phyloP scores from a whole-genome alignment of 257 asterid species.

The Nicotiana noctiflora region DNA sequence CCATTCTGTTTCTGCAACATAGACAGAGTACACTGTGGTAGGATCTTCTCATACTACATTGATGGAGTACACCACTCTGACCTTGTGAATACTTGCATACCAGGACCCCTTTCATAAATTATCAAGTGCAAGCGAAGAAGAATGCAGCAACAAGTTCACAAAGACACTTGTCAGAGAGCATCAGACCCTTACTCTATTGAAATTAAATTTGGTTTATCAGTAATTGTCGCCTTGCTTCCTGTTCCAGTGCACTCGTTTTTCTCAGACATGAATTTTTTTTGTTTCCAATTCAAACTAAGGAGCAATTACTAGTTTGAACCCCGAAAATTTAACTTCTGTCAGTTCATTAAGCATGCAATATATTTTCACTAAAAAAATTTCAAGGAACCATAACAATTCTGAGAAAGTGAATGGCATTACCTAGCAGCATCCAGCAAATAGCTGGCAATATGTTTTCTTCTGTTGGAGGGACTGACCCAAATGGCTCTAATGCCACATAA shows the following conservation, averaged over 20 bases:
- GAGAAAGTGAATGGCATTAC: constrained; percentile 27
- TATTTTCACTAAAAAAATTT: background rate
- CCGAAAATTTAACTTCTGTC: background rate
- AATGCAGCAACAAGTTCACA: background rate
- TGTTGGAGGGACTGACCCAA: constrained; percentile 73
- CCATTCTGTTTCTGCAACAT: background rate
- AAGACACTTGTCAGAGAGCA: too few relatives aligned
- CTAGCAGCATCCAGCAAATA: constrained; percentile 68
- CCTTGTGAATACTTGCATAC: background rate
- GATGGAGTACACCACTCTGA: background rate
- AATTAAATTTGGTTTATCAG: too few relatives aligned
- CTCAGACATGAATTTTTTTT: too few relatives aligned
- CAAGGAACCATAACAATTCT: background rate
- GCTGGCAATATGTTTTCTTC: constrained; percentile 73
- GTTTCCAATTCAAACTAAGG: background rate
- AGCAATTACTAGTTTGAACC: constrained; percentile 1
- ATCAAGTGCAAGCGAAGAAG: background rate
- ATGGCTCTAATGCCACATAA: constrained; percentile 80
- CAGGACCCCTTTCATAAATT: background rate
- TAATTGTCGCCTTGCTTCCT: too few relatives aligned
- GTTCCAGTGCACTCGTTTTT: too few relatives aligned
- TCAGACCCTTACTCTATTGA: too few relatives aligned
- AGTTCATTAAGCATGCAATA: background rate
- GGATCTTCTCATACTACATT: too few relatives aligned
- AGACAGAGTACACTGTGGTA: too few relatives aligned